A percentile compares a stretch with the other conserved stretches of the same genome.
Evolutionary conservation across 176 grass and related monocot species (phyloP).

Genomic region (Oryza glumipatula): DNA sequence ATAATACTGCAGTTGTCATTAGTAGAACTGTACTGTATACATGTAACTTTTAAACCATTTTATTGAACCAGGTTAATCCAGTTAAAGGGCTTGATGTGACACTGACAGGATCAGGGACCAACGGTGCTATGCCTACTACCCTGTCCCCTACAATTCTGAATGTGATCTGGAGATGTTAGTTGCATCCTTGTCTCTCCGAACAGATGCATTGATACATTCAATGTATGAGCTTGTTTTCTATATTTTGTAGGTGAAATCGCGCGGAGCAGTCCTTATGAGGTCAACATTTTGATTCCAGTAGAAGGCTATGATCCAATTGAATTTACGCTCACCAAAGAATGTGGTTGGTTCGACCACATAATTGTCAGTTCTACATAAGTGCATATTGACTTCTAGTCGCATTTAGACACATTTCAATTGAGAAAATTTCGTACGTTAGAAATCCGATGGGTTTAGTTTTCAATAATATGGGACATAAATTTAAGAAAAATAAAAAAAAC

Average conservation of each 20-base stretch:
- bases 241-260: conserved; percentile 74
- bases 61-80: conserved; percentile 68
- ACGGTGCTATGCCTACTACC: conserved; percentile 64
- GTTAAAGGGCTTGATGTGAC: conserved; percentile 65
- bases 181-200: conserved; percentile 14
- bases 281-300: conserved; percentile 72
- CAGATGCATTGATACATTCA: conserved; percentile 21
- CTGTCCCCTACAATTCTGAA: conserved; percentile 84
- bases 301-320: conserved; percentile 84
- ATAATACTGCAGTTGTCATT: neutral
- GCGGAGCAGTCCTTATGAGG: conserved; percentile 63
- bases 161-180: conserved; percentile 89
- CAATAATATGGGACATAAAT: conserved; percentile 1
- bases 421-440: conserved; percentile 6
- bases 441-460: neutral
- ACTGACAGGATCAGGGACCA: conserved; percentile 68
- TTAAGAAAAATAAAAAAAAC: conserved; percentile 2
- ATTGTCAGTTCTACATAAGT: neutral
- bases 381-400: neutral
- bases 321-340: conserved; percentile 82
- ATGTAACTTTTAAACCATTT: conserved; percentile 30
- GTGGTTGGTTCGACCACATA: conserved; percentile 72
- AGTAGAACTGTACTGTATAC: conserved; percentile 3
- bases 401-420: conserved; percentile 2
- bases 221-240: conserved; percentile 24